These are phyloP conservation scores for Boletus smithii DNA, from an alignment of 1,284 basidiomycete genomes.

Conservation along the genomic window DNA sequence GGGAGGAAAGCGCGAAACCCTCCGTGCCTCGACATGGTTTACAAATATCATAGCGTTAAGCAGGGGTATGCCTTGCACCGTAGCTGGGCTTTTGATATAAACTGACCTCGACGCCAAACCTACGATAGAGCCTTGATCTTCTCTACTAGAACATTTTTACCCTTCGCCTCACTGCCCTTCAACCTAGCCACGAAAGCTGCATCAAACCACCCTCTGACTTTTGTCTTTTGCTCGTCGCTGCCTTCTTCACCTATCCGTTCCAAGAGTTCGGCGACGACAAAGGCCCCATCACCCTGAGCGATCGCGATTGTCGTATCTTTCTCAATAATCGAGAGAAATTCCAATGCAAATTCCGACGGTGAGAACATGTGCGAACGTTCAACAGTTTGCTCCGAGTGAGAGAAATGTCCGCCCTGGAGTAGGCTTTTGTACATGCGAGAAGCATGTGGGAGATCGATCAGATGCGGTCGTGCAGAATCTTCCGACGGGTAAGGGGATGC, in stretches of 20 bases:
- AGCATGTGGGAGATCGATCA: conserved; percentile 76
- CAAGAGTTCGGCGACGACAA: conserved; percentile 76
- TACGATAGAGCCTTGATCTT: conserved; percentile 6
- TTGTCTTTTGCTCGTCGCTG: conserved; percentile 36
- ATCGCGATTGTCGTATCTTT: conserved; percentile 54
- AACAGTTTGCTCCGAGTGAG: conserved; percentile 55
- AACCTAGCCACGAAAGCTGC: conserved; percentile 20
- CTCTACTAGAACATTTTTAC: conserved; percentile 1
- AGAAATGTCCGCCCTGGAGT: conserved; percentile 86
- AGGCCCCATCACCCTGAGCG: conserved; percentile 68
- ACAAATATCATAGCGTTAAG: too few relatives aligned
- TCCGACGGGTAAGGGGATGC: conserved; percentile 53
- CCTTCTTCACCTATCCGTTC: conserved; percentile 54
- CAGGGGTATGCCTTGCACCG: background rate
- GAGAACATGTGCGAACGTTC: conserved; percentile 49
- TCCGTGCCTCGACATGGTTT: too few relatives aligned
- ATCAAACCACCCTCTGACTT: conserved; percentile 56
- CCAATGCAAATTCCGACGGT: conserved; percentile 52
- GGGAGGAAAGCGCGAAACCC: too few relatives aligned
- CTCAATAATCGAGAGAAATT: conserved; percentile 59
- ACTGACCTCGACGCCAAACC: background rate
- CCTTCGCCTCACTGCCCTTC: conserved; percentile 1
- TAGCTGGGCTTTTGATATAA: background rate
- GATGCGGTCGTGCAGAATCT: conserved; percentile 50
- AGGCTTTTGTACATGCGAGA: conserved; percentile 83